Percentiles rank a stretch among this genome's conserved stretches.
Evolutionary conservation across 1,284 basidiomycete genomes (phyloP).

Genomic region (Trichosporon sp.): DNA sequence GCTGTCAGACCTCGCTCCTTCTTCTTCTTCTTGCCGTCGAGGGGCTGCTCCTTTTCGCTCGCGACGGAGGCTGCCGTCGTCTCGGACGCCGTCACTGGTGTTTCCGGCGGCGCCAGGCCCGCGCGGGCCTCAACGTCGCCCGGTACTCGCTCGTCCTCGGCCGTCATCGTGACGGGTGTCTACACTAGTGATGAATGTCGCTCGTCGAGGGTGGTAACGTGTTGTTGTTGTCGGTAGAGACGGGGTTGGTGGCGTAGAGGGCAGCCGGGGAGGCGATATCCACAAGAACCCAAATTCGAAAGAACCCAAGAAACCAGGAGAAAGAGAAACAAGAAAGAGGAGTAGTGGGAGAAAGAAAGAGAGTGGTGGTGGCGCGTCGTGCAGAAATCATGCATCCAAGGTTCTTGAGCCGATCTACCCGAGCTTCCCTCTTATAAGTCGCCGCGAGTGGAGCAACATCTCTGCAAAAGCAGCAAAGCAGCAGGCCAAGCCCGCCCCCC

Average conservation of each 20-base stretch:
- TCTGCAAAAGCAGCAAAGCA: background rate
- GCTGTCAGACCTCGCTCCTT: conserved; percentile 30
- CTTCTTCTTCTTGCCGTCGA: conserved; percentile 21
- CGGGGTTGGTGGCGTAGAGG: no score
- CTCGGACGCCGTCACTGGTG: background rate
- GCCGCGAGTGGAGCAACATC: background rate
- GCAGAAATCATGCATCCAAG: background rate
- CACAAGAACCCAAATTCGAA: no score
- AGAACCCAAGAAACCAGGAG: no score
- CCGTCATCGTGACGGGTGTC: no score
- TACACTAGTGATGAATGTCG: no score
- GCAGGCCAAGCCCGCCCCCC: background rate
- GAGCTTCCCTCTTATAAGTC: background rate
- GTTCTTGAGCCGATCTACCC: background rate
- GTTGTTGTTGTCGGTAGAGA: no score
- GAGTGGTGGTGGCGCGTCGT: background rate
- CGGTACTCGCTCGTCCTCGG: background rate
- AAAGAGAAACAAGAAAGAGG: no score
- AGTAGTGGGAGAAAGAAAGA: background rate
- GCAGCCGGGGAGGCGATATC: no score
- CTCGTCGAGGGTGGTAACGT: no score
- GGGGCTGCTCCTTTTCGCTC: background rate
- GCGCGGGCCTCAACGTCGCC: conserved; percentile 1
- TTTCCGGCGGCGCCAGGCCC: background rate
- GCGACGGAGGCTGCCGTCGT: background rate